Conservation (phyloP, 805 yeast species). For the Saccharomycopsis oosterbeekiorum region DNA sequence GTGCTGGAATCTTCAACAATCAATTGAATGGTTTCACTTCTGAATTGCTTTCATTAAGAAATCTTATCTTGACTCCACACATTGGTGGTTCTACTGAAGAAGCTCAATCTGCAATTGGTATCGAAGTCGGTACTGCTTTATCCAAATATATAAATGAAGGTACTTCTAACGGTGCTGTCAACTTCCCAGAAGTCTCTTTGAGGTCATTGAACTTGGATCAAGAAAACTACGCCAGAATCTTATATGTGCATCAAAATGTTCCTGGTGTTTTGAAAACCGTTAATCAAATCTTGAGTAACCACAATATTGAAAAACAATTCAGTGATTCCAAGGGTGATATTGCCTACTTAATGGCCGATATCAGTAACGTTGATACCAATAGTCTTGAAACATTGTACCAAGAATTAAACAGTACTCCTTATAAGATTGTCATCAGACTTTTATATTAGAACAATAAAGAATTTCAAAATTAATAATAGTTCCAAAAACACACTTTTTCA, state of each 20-base stretch:
- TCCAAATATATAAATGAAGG: slow-evolving; percentile 95
- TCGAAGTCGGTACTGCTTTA: slow-evolving; percentile 83
- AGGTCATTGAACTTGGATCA: slow-evolving; percentile 84
- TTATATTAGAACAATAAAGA: slow-evolving; percentile 43
- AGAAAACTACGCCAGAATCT: slow-evolving; percentile 80
- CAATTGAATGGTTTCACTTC: slow-evolving; percentile 74
- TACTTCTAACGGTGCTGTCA: slow-evolving; percentile 86
- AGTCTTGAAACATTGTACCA: slow-evolving; percentile 81
- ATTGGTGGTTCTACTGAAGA: slow-evolving; percentile 99
- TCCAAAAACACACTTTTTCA: too few species aligned
- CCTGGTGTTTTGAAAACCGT: slow-evolving; percentile 98
- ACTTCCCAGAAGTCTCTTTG: slow-evolving; percentile 95
- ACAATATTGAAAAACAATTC: slow-evolving; percentile 96
- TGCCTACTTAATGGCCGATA: slow-evolving; percentile 97
- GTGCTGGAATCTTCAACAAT: slow-evolving; percentile 66
- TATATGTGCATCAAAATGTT: slow-evolving; percentile 94
- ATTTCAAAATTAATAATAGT: neutral
- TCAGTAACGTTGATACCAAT: slow-evolving; percentile 68
- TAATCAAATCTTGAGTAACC: slow-evolving; percentile 86
- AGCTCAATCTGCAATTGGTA: slow-evolving; percentile 96
- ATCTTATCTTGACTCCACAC: slow-evolving; percentile 90
- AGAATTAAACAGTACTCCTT: slow-evolving; percentile 80
- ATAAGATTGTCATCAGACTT: slow-evolving; percentile 83
- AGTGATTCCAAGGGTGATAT: slow-evolving; percentile 95
- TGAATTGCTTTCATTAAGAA: slow-evolving; percentile 72